Percentiles rank a stretch among this genome's conserved stretches.
Conservation (phyloP, 305 asterid genomes). For the Fraxinus platypoda region DNA sequence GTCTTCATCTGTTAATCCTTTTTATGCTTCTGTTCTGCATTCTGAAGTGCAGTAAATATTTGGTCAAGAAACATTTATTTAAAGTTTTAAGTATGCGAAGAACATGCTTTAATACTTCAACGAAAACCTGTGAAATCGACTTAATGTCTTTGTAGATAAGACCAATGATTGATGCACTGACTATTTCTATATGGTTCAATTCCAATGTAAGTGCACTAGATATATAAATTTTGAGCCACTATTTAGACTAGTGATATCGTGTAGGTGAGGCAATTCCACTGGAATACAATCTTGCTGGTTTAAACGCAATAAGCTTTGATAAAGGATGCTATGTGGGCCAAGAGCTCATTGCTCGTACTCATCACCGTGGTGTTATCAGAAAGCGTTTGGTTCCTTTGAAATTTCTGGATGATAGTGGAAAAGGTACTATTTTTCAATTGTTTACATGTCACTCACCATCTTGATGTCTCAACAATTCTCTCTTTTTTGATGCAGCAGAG, state of each 20-base stretch:
- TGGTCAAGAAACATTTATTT: not conserved
- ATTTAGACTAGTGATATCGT: slow-evolving; percentile 3
- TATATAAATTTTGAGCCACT: not conserved
- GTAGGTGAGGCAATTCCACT: slow-evolving; percentile 87
- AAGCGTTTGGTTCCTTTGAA: slow-evolving; percentile 74
- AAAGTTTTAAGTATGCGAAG: not conserved
- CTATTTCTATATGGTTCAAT: not conserved
- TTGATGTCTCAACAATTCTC: not conserved
- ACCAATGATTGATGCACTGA: not conserved
- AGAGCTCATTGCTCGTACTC: slow-evolving; percentile 89
- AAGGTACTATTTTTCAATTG: slow-evolving; percentile 37
- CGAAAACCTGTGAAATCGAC: not conserved
- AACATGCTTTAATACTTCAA: not conserved
- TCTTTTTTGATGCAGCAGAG: slow-evolving; percentile 47
- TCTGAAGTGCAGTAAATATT: not conserved
- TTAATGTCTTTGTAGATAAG: not conserved
- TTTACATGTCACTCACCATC: not conserved
- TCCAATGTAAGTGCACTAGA: not conserved
- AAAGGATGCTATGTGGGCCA: slow-evolving; percentile 94
- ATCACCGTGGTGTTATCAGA: slow-evolving; percentile 80
- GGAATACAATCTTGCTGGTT: slow-evolving; percentile 78
- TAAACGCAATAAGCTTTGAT: slow-evolving; percentile 84
- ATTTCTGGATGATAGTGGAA: slow-evolving; percentile 48
- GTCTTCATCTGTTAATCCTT: not conserved
- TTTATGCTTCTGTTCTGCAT: not conserved